phyloP scores from a whole-genome alignment of 345 rosid genomes.

The Streptanthus diversifolius region DNA sequence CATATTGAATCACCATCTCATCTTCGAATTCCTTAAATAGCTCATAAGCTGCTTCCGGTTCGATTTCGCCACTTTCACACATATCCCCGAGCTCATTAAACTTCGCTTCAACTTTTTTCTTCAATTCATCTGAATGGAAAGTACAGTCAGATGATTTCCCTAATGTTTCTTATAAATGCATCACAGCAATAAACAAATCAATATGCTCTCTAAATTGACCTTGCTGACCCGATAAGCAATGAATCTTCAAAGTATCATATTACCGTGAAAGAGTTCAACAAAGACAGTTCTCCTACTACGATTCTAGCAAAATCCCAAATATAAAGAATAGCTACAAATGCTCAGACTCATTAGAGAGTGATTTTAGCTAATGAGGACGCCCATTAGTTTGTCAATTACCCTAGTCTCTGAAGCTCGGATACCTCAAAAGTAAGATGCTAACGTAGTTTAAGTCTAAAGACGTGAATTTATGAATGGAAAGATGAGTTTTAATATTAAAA shows the following conservation, averaged over 20 bases:
- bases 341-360: background rate
- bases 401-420: background rate
- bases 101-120: constrained; percentile 71
- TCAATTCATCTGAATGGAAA: constrained; percentile 61
- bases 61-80: constrained; percentile 80
- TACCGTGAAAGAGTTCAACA: too few relatives aligned
- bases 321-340: too few relatives aligned
- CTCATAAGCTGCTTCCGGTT: constrained; percentile 78
- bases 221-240: background rate
- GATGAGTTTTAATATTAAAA: background rate
- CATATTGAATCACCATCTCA: constrained; percentile 72
- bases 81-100: constrained; percentile 77
- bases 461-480: background rate
- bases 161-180: background rate
- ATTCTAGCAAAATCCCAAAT: too few relatives aligned
- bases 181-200: constrained; percentile 11
- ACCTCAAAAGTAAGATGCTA: background rate
- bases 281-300: too few relatives aligned
- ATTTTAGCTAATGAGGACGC: background rate
- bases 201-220: background rate
- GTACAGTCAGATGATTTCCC: constrained; percentile 7
- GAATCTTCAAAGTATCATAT: too few relatives aligned
- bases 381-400: background rate
- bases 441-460: background rate
- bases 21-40: constrained; percentile 82